Base-by-base conservation (phyloP, 495 filamentous ascomycete genomes). In the Clavariopsis aquatica region DNA sequence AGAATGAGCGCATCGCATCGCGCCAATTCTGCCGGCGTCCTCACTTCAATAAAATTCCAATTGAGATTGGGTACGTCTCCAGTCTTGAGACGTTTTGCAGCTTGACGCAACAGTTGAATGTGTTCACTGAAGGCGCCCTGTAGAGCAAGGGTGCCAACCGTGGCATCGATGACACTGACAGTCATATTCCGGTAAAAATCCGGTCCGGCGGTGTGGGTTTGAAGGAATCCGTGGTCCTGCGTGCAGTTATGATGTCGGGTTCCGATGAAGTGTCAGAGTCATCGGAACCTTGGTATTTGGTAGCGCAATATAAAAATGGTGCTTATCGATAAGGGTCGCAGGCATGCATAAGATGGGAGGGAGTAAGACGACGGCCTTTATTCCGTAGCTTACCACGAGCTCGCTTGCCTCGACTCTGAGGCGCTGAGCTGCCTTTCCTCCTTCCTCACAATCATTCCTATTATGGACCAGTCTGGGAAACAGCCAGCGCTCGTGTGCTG, bases 41-140 rank as follows among this genome's bases (percentile, higher is more conserved):
- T 89, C 49, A 98, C 88, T 73, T 96, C 89, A 66, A 85, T 78
- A 74, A 92, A 92, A 62, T 71, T 68, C 79, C 91, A 87, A 66
- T 78, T 71, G 72, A 54, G 49, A 60, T 65, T 69, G 36, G 69
- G 52, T 61, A 56, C 68, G 41, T 51, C 54, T 12, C 17, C 26
- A 15, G 12, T 43, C 29, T 59, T 45, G 6, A 83, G 66, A 34
- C 65, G 64, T 2, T 70, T 69, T 0, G 84, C 81, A 2, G 95
- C 94, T 64, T 83, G 81, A 56, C 82, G 82, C 36, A 98, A 80
- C 27, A 96, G 82, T 62, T 85, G 81, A 29, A 96, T 70, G 78
- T 98, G 94, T 73, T 98, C 94, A 71, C 83, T 79, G 71, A 98
- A 97, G 45, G 94, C 93, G 68, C 94, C 94, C 76, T 98, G 94